These are phyloP conservation scores for Parachaetomium inaequale DNA, from an alignment of 495 filamentous ascomycete genomes.

Conservation along the genomic window DNA sequence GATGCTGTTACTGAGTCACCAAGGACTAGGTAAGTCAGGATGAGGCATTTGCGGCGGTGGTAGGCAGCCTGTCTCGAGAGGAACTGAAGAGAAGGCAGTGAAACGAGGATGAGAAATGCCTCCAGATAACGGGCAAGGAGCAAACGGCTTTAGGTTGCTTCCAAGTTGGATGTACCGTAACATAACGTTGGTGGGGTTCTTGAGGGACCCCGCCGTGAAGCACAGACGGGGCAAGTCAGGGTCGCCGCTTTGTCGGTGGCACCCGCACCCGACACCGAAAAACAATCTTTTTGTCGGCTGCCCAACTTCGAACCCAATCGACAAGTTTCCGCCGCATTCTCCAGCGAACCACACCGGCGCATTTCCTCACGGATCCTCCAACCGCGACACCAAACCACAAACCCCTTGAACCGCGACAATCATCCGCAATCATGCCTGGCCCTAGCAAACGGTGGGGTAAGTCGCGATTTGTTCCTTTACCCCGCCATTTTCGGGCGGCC, in stretches of 20 bases:
- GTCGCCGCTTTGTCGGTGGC: background rate
- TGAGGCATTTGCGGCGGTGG: background rate
- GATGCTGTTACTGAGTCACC: background rate
- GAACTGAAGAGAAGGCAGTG: background rate
- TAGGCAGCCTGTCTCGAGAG: background rate
- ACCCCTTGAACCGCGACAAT: background rate
- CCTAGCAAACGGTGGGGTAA: conserved; percentile 37
- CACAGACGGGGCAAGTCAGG: background rate
- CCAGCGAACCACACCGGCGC: background rate
- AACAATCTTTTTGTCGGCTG: conserved; percentile 7
- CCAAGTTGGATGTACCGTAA: no score
- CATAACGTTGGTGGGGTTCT: no score
- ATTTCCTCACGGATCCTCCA: background rate
- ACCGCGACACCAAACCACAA: background rate
- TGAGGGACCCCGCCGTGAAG: conserved; percentile 3
- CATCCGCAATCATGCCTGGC: conserved; percentile 25
- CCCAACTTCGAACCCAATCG: conserved; percentile 14
- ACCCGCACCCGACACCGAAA: background rate
- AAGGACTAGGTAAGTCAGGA: no score
- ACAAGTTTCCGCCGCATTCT: background rate
- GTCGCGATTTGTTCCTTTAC: conserved; percentile 22
- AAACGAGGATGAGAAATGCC: background rate
- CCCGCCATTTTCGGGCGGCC: conserved; percentile 17
- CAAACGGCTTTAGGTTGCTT: no score
- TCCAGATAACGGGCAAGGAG: no score